These are phyloP conservation scores for Talaromyces funiculosus DNA, from an alignment of 2,329 filamentous ascomycete species.

Conservation along the genomic window DNA sequence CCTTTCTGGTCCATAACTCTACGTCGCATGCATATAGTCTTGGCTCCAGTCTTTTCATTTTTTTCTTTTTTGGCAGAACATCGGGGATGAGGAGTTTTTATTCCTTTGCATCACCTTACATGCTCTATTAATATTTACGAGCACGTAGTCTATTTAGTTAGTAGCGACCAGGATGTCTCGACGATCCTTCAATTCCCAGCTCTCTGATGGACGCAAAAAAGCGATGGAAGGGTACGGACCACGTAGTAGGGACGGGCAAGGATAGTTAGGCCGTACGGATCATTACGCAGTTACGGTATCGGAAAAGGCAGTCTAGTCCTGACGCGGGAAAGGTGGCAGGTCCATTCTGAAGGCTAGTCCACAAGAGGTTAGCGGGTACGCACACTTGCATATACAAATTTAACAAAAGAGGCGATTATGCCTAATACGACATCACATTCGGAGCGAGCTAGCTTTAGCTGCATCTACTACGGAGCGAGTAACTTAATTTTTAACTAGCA, in stretches of 20 bases:
- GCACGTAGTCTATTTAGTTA: too few relatives aligned
- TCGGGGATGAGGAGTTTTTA: not conserved
- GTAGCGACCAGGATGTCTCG: not conserved
- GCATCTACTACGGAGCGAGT: not conserved
- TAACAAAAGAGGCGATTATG: not conserved
- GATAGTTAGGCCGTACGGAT: not conserved
- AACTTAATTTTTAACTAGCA: not conserved
- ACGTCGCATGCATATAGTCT: not conserved
- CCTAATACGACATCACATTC: not conserved
- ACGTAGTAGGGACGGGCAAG: not conserved
- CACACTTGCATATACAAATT: not conserved
- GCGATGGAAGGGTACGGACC: not conserved
- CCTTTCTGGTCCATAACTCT: not conserved
- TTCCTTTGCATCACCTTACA: constrained; percentile 1
- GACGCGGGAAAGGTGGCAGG: not conserved
- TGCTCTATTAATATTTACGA: not conserved
- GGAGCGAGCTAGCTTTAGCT: not conserved
- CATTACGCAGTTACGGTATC: not conserved
- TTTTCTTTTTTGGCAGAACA: not conserved
- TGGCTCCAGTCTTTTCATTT: not conserved
- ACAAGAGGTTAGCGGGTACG: not conserved
- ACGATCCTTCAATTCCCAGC: not conserved
- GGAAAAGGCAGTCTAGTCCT: not conserved
- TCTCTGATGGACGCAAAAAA: not conserved
- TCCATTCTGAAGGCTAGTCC: not conserved